These are phyloP conservation scores for Avena atlantica DNA, from an alignment of 176 grass and related monocot species.

Conservation along the genomic window DNA sequence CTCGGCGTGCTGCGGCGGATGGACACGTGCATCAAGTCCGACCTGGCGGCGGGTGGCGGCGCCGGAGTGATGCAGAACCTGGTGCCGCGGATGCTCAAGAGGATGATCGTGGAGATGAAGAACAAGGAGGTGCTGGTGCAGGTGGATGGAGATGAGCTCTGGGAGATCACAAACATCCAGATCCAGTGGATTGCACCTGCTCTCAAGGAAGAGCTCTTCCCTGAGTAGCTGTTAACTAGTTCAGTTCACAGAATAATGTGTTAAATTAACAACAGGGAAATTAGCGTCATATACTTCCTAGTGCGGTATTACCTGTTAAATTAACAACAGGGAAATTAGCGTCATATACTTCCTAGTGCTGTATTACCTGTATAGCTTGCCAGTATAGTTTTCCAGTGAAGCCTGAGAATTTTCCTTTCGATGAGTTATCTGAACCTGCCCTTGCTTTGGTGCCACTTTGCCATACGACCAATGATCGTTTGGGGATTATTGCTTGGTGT, in stretches of 20 bases:
- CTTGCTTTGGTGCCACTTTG: not conserved
- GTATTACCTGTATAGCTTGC: constrained; percentile 26
- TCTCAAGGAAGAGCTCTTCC: constrained; percentile 83
- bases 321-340: not conserved
- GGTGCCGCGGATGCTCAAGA: constrained; percentile 73
- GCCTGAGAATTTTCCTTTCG: not conserved
- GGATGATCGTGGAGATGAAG: constrained; percentile 95
- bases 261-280: not conserved
- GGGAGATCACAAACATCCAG: constrained; percentile 94
- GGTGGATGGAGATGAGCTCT: constrained; percentile 71
- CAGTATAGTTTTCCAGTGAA: not conserved
- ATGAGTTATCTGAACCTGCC: not conserved
- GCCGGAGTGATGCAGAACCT: constrained; percentile 66
- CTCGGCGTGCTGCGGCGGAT: constrained; percentile 82
- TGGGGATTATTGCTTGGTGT: not conserved
- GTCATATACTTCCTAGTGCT: constrained; percentile 3
- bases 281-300: not conserved
- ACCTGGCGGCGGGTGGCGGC: constrained; percentile 48
- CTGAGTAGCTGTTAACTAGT: constrained; percentile 38
- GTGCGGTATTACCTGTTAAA: constrained; percentile 12
- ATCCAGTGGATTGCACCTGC: constrained; percentile 93
- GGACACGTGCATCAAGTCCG: constrained; percentile 93
- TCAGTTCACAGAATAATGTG: constrained; percentile 3
- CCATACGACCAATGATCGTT: not conserved
- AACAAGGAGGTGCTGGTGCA: constrained; percentile 71